phyloP scores from a whole-genome alignment of 2,329 filamentous ascomycete genomes.

The Cladobotryum mycophilum region DNA sequence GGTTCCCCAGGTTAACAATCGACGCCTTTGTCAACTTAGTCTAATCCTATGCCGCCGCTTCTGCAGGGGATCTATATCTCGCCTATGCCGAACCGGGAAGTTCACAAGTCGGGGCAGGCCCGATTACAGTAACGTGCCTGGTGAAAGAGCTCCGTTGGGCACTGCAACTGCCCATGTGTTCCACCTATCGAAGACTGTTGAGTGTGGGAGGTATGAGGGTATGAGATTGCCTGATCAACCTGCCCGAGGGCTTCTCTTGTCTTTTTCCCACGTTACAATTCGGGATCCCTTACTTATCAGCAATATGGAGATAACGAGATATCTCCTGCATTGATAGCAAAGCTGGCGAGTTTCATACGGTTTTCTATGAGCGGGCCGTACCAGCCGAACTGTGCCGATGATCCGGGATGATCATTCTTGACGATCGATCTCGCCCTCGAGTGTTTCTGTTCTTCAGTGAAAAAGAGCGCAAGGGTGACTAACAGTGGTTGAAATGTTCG shows the following conservation, averaged over 20 bases:
- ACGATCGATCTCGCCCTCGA: neutral
- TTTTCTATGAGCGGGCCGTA: neutral
- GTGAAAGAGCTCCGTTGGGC: neutral
- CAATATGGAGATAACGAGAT: no score
- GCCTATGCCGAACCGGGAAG: constrained; percentile 11
- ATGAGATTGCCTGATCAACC: neutral
- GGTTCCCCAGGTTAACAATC: neutral
- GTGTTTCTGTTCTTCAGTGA: neutral
- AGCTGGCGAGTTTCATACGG: no score
- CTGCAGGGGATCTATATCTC: neutral
- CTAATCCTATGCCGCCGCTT: neutral
- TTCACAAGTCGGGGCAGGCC: neutral
- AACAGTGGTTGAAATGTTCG: no score
- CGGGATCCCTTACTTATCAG: neutral
- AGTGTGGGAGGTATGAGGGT: neutral
- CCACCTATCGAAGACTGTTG: neutral
- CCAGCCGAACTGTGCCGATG: neutral
- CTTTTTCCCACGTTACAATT: neutral
- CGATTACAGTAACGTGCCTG: neutral
- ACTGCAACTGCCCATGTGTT: neutral
- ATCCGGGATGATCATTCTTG: neutral
- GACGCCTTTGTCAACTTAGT: no score
- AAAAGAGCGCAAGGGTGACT: no score
- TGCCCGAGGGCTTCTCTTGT: neutral
- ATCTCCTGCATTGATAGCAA: no score